Conservation (phyloP, 129 eudicot genomes). For the Daucus carota region DNA sequence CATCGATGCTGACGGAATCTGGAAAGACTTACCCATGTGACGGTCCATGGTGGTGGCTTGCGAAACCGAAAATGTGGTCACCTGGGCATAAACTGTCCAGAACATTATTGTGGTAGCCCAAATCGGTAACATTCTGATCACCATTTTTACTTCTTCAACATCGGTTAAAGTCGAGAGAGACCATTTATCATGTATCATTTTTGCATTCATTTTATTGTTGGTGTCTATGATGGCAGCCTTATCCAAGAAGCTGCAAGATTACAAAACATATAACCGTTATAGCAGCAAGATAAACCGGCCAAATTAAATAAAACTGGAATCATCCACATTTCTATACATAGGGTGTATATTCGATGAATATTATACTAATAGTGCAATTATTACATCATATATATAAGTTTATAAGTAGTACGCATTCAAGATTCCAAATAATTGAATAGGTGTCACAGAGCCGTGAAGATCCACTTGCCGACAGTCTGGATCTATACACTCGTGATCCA, state of each 20-base stretch:
- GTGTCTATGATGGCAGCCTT: constrained; percentile 71
- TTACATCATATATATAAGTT: background rate
- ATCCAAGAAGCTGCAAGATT: constrained; percentile 58
- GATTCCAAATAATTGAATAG: background rate
- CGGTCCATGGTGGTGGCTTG: constrained; percentile 90
- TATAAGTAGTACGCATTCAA: background rate
- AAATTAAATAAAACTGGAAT: background rate
- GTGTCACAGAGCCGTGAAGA: constrained; percentile 8
- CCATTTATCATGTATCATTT: constrained; percentile 38
- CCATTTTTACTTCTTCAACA: constrained; percentile 76
- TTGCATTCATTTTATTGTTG: constrained; percentile 14
- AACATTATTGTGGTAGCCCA: constrained; percentile 81
- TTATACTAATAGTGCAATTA: background rate
- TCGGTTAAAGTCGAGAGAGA: constrained; percentile 62
- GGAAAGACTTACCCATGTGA: constrained; percentile 53
- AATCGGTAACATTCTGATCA: constrained; percentile 67
- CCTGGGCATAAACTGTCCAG: constrained; percentile 84
- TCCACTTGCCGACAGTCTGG: constrained; percentile 7
- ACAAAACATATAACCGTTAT: background rate
- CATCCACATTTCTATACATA: background rate
- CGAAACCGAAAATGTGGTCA: constrained; percentile 81
- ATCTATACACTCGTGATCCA: background rate
- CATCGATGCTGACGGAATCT: constrained; percentile 87
- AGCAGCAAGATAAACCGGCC: background rate
- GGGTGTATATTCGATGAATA: background rate